phyloP scores from a whole-genome alignment of 495 filamentous ascomycete species.

The Daldinia caldariorum region DNA sequence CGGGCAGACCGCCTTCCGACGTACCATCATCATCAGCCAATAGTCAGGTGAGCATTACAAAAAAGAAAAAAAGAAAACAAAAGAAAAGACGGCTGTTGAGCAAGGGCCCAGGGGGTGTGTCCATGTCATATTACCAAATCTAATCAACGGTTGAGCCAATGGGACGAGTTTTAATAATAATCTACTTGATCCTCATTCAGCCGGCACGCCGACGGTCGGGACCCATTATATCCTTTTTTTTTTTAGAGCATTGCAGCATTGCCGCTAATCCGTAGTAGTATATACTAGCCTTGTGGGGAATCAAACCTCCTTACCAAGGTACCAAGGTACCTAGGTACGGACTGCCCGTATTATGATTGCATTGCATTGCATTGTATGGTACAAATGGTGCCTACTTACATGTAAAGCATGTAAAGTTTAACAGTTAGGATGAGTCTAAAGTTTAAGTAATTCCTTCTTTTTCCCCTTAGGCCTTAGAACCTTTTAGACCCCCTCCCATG shows the following conservation, averaged over 20 bases:
- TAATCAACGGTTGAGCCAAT: conserved; percentile 36
- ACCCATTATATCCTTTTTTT: conserved; percentile 30
- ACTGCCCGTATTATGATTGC: too few relatives aligned
- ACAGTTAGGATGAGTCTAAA: too few relatives aligned
- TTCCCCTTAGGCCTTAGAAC: too few relatives aligned
- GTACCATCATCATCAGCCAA: conserved; percentile 33
- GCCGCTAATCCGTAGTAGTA: conserved; percentile 16
- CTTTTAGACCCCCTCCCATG: conserved; percentile 1
- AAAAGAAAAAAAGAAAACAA: too few relatives aligned
- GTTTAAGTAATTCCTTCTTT: too few relatives aligned
- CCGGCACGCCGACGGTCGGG: conserved; percentile 42
- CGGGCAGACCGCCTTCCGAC: conserved; percentile 38
- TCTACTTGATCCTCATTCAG: conserved; percentile 40
- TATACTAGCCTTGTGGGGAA: conserved; percentile 27
- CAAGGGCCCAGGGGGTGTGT: neutral
- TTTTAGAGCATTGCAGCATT: neutral
- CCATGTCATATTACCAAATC: conserved; percentile 37
- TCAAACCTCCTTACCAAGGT: neutral
- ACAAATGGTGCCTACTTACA: too few relatives aligned
- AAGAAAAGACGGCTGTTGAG: conserved; percentile 8
- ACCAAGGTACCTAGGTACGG: too few relatives aligned
- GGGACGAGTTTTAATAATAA: conserved; percentile 38
- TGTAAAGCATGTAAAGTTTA: too few relatives aligned
- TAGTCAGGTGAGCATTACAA: conserved; percentile 39
- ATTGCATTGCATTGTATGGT: too few relatives aligned